A percentile compares a stretch with the other conserved stretches of the same genome.
phyloP scores from a whole-genome alignment of 768 basidiomycete genomes.

The Psilocybe cubensis region DNA sequence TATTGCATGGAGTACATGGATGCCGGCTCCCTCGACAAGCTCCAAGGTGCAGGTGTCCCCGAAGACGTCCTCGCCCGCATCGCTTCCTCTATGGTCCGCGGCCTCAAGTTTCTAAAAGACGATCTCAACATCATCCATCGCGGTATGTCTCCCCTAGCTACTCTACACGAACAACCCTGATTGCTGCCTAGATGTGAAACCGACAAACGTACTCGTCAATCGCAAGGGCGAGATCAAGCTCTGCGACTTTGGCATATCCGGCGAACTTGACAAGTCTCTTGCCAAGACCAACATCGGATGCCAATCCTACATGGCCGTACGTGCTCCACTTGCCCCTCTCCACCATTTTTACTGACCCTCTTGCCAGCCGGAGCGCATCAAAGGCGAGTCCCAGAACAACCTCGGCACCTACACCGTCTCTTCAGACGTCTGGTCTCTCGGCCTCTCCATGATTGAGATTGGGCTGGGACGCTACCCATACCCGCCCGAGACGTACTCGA shows the following conservation, averaged over 20 bases:
- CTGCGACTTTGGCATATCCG: conserved; percentile 99
- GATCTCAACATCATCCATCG: conserved; percentile 80
- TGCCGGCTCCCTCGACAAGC: conserved; percentile 91
- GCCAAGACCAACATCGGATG: conserved; percentile 99
- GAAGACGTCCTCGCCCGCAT: conserved; percentile 87
- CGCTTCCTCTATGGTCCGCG: conserved; percentile 80
- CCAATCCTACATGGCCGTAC: conserved; percentile 97
- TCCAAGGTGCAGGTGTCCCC: conserved; percentile 62
- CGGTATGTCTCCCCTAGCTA: conserved; percentile 30
- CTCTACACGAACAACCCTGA: conserved; percentile 9
- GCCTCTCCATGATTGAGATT: conserved; percentile 92
- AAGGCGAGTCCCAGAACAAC: conserved; percentile 88
- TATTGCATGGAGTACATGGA: conserved; percentile 99
- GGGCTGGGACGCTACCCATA: conserved; percentile 92
- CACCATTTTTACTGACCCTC: neutral
- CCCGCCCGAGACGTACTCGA: conserved; percentile 95
- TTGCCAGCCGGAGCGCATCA: conserved; percentile 89
- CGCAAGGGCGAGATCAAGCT: conserved; percentile 88
- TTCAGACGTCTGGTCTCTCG: conserved; percentile 97
- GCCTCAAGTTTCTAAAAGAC: conserved; percentile 95
- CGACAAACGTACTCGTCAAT: conserved; percentile 93
- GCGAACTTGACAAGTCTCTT: conserved; percentile 93
- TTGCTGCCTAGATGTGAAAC: conserved; percentile 74
- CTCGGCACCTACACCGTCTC: conserved; percentile 93
- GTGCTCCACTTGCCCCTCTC: conserved; percentile 32